A percentile compares a stretch with the other conserved stretches of the same genome.
Evolutionary conservation across 116 monocot genomes (phyloP).

Genomic region (Cymodocea nodosa): DNA sequence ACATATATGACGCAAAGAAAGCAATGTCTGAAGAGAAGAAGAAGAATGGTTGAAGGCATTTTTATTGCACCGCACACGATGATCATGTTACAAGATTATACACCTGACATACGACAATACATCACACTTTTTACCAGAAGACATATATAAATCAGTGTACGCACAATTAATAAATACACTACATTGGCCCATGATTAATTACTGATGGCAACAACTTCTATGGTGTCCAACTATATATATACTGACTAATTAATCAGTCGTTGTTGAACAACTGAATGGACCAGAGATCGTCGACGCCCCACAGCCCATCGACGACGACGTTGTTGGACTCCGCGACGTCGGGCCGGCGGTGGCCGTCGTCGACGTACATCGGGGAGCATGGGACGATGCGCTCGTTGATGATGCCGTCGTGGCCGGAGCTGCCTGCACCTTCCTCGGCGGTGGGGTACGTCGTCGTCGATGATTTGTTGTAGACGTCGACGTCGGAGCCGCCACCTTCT

Average conservation of each 20-base stretch:
- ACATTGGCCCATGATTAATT: too few relatives aligned
- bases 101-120: background rate
- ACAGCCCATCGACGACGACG: slow-evolving; percentile 35
- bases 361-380: slow-evolving; percentile 10
- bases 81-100: too few relatives aligned
- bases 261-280: slow-evolving; percentile 47
- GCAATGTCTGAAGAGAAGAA: too few relatives aligned
- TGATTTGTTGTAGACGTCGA: too few relatives aligned
- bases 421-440: background rate
- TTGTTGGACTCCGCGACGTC: background rate
- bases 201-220: too few relatives aligned
- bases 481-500: too few relatives aligned
- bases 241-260: background rate
- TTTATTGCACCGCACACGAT: too few relatives aligned
- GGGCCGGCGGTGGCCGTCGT: background rate
- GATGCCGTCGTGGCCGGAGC: background rate
- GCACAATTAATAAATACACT: too few relatives aligned
- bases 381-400: slow-evolving; percentile 6
- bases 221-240: too few relatives aligned
- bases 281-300: slow-evolving; percentile 76
- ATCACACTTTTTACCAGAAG: background rate
- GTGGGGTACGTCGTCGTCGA: background rate
- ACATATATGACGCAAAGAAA: too few relatives aligned
- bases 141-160: background rate
- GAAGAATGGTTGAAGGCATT: too few relatives aligned